phyloP scores from a whole-genome alignment of 2,329 filamentous ascomycete species.

The Colletotrichum navitas region DNA sequence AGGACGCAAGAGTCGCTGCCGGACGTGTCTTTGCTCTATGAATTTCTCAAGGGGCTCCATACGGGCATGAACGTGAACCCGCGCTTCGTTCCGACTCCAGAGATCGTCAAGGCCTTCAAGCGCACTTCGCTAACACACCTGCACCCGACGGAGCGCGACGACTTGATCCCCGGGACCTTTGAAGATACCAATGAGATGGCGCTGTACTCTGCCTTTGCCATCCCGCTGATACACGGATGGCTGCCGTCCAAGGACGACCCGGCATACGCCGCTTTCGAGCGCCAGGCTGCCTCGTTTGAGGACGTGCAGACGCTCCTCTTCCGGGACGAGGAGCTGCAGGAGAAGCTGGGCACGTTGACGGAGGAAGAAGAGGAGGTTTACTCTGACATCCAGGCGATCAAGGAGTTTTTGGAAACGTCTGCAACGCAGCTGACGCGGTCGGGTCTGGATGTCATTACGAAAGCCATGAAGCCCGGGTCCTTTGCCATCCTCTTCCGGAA shows the following conservation, averaged over 20 bases:
- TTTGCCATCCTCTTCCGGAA: conserved; percentile 96
- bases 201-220: conserved; percentile 89
- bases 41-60: conserved; percentile 88
- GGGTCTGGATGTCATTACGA: conserved; percentile 81
- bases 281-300: conserved; percentile 87
- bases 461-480: conserved; percentile 78
- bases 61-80: conserved; percentile 99
- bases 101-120: conserved; percentile 61
- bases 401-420: conserved; percentile 81
- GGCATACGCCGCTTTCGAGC: conserved; percentile 76
- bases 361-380: conserved; percentile 82
- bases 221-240: conserved; percentile 95
- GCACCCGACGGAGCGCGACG: conserved; percentile 62
- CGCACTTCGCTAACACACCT: conserved; percentile 66
- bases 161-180: conserved; percentile 77
- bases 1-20: conserved; percentile 76
- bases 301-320: conserved; percentile 92
- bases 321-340: conserved; percentile 87
- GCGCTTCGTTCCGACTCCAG: conserved; percentile 76
- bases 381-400: conserved; percentile 87
- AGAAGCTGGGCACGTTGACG: conserved; percentile 78
- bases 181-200: conserved; percentile 89
- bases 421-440: conserved; percentile 89
- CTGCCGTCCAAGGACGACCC: conserved; percentile 76
- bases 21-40: conserved; percentile 88